These are phyloP conservation scores for Salix udensis DNA, from an alignment of 345 rosid species.

Conservation along the genomic window DNA sequence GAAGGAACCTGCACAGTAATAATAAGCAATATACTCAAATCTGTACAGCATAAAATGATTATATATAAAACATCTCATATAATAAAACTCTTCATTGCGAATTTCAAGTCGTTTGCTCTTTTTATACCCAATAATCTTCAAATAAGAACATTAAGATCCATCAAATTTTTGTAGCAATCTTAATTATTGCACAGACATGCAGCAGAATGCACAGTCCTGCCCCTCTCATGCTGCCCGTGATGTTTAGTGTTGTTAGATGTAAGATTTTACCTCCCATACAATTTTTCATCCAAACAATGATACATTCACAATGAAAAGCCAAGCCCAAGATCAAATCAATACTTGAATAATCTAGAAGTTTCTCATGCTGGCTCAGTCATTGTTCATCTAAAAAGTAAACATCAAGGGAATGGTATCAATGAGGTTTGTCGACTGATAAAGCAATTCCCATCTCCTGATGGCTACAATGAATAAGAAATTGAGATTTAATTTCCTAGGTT, in stretches of 20 bases:
- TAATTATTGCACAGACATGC: slow-evolving; percentile 1
- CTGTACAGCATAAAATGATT: neutral
- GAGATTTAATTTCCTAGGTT: neutral
- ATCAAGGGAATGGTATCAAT: neutral
- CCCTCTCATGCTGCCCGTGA: neutral
- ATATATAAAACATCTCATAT: neutral
- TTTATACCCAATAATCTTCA: too few species aligned
- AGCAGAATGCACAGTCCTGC: neutral
- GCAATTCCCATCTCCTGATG: neutral
- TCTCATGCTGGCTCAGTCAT: neutral
- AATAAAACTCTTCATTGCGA: neutral
- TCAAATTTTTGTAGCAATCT: neutral
- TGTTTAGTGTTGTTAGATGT: neutral
- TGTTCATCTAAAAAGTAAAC: neutral
- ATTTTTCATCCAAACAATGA: neutral
- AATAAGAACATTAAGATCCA: neutral
- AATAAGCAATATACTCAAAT: neutral
- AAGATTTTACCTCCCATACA: neutral
- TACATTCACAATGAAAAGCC: neutral
- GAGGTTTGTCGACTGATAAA: neutral
- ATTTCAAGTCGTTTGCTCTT: neutral
- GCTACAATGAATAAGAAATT: neutral
- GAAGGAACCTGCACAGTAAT: slow-evolving; percentile 55
- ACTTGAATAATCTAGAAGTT: neutral
- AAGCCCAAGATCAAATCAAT: neutral